Conservation (phyloP, 148 eudicot genomes). For the Nepenthes gracilis region DNA sequence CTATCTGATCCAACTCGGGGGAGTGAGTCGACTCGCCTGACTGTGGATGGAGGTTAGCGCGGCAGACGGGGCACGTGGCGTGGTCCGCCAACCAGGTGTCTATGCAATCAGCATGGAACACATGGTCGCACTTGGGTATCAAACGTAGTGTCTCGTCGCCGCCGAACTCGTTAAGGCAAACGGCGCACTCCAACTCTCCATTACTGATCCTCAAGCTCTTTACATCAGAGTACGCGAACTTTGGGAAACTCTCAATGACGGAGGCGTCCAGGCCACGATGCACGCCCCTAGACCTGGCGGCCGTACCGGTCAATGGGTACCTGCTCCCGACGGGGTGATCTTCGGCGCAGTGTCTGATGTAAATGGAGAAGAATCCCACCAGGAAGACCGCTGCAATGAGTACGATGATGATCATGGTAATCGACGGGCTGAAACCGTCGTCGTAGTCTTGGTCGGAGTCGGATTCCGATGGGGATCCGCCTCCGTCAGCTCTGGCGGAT, state of each 20-base stretch:
- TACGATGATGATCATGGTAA: constrained; percentile 45
- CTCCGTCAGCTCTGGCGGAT: constrained; percentile 3
- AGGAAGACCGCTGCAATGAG: constrained; percentile 50
- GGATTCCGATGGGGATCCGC: constrained; percentile 1
- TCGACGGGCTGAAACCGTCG: constrained; percentile 38
- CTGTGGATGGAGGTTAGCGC: constrained; percentile 8
- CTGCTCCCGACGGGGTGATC: neutral
- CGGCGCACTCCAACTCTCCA: constrained; percentile 35
- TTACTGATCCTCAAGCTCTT: constrained; percentile 26
- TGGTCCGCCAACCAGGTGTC: constrained; percentile 35
- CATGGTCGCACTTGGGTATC: constrained; percentile 38
- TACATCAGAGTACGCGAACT: constrained; percentile 19
- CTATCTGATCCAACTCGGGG: neutral
- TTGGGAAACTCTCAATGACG: constrained; percentile 23
- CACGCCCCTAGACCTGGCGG: neutral
- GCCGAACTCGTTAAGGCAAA: constrained; percentile 32
- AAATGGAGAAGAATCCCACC: constrained; percentile 68
- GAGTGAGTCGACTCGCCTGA: neutral
- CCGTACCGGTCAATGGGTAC: no score
- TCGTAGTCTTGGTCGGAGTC: neutral
- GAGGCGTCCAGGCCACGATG: constrained; percentile 16
- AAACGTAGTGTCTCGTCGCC: constrained; percentile 23
- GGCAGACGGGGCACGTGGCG: constrained; percentile 33
- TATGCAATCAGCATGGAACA: constrained; percentile 38
- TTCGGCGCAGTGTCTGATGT: constrained; percentile 55